Evolutionary conservation across 2,329 filamentous ascomycete genomes (phyloP).

Genomic region (Neofusicoccum kwambonambiense): DNA sequence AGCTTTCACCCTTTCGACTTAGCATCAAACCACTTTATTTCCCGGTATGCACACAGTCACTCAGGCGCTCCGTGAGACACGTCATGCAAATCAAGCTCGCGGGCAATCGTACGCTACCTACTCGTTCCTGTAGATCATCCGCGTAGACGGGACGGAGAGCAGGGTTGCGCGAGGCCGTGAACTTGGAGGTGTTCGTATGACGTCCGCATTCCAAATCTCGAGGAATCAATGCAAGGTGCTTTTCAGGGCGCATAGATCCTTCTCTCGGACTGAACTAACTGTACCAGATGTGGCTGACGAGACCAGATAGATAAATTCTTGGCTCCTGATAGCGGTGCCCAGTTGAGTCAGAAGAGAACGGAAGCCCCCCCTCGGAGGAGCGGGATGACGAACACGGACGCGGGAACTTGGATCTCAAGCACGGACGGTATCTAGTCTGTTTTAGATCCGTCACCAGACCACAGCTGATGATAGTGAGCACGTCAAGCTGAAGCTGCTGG

Average conservation of each 20-base stretch:
- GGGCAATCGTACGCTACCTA: background rate
- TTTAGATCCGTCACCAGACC: too few species aligned
- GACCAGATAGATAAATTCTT: too few species aligned
- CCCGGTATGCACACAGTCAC: background rate
- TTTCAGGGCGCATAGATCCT: background rate
- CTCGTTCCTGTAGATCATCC: slow-evolving; percentile 6
- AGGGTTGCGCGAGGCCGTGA: background rate
- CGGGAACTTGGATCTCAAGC: too few species aligned
- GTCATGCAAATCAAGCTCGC: background rate
- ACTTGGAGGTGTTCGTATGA: background rate
- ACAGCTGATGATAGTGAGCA: too few species aligned
- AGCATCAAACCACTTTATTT: background rate
- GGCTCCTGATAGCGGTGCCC: too few species aligned
- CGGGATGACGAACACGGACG: too few species aligned
- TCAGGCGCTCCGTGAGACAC: background rate
- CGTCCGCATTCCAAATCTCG: background rate
- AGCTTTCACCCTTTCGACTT: background rate
- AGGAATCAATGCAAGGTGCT: background rate
- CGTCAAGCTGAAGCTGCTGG: too few species aligned
- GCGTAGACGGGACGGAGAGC: background rate
- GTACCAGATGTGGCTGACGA: too few species aligned
- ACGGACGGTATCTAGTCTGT: too few species aligned
- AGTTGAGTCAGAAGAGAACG: too few species aligned
- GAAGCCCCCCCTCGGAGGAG: too few species aligned
- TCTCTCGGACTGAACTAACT: background rate